Evolutionary conservation across 352 stramenopile species (phyloP).

Genomic region (Phytophthora fragariae): DNA sequence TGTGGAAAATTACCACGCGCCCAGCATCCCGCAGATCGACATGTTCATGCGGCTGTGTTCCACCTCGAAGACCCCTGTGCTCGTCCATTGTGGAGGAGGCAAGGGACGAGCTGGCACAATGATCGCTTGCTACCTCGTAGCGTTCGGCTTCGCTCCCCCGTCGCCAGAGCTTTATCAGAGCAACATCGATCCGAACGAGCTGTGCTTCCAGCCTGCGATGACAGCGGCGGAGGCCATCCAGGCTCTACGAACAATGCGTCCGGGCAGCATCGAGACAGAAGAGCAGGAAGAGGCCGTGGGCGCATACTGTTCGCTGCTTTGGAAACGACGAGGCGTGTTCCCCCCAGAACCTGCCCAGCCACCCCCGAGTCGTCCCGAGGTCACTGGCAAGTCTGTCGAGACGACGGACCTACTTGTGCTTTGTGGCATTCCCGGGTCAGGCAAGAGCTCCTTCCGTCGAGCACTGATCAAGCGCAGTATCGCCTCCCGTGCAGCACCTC

Average conservation of each 20-base stretch:
- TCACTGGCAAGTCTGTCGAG: conserved; percentile 40
- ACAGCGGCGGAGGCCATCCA: conserved; percentile 51
- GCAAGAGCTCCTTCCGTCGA: conserved; percentile 68
- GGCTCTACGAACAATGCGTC: conserved; percentile 49
- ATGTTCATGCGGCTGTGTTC: conserved; percentile 61
- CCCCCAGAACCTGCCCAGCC: conserved; percentile 38
- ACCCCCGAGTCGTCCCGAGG: conserved; percentile 40
- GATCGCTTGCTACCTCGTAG: conserved; percentile 70
- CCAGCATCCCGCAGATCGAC: conserved; percentile 64
- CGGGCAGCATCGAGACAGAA: conserved; percentile 65
- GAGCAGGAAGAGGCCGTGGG: conserved; percentile 58
- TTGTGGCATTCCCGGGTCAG: conserved; percentile 63
- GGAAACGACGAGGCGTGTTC: conserved; percentile 58
- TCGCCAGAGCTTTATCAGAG: conserved; percentile 15
- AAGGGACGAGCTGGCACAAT: conserved; percentile 73
- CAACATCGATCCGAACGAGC: background rate
- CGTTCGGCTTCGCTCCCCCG: conserved; percentile 59
- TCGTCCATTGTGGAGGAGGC: conserved; percentile 73
- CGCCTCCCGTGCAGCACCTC: conserved; percentile 17
- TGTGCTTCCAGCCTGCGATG: conserved; percentile 55
- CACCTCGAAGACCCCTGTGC: conserved; percentile 33
- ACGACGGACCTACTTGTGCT: conserved; percentile 61
- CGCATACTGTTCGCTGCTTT: conserved; percentile 62
- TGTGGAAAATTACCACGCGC: conserved; percentile 64
- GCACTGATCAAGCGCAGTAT: conserved; percentile 50